Conservation (phyloP, 345 rosid genomes). For the Citrus australasica region DNA sequence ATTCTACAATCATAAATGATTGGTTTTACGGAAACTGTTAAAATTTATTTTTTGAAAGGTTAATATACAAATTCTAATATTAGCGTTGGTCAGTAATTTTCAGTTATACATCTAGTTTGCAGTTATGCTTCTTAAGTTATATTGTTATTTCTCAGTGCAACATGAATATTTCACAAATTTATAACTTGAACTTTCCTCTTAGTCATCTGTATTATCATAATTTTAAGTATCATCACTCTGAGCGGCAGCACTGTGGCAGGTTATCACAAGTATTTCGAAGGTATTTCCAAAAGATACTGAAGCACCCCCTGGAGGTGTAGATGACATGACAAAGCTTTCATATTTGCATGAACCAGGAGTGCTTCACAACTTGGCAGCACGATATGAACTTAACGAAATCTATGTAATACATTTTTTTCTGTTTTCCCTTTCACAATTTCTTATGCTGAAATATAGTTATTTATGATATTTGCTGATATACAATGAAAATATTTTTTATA, state of each 20-base stretch:
- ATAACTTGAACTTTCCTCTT: neutral
- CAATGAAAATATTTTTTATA: neutral
- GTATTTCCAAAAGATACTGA: constrained; percentile 94
- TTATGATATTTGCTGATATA: constrained; percentile 8
- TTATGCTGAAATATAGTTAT: constrained; percentile 11
- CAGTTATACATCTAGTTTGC: constrained; percentile 2
- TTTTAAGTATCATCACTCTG: constrained; percentile 3
- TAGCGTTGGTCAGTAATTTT: constrained; percentile 3
- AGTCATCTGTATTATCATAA: constrained; percentile 2
- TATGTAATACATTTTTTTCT: constrained; percentile 56
- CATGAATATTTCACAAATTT: neutral
- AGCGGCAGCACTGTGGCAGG: constrained; percentile 44
- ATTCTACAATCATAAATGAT: neutral
- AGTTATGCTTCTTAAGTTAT: constrained; percentile 3
- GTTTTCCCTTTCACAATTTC: constrained; percentile 8
- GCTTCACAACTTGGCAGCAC: constrained; percentile 78
- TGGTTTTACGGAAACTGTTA: constrained; percentile 1
- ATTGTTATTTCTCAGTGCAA: constrained; percentile 15
- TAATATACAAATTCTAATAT: neutral
- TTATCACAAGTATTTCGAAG: constrained; percentile 72
- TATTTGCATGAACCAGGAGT: constrained; percentile 99
- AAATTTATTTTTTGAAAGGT: neutral
- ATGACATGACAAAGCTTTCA: constrained; percentile 99
- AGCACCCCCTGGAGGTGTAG: constrained; percentile 97
- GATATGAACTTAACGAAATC: constrained; percentile 98